These are phyloP conservation scores for Prunus persica DNA, from an alignment of 306 rosid genomes.

Conservation along the genomic window Prunus_persica_NCBIv2 NC_034014.1:25121001-25121500, in stretches of 20 bases:
- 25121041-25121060: neutral
- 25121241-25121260: neutral
- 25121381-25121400: neutral
- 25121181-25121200: neutral
- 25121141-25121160: neutral
- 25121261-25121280: neutral
- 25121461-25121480: neutral
- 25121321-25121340: neutral
- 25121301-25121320: neutral
- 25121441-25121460: neutral
- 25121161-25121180: neutral
- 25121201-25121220: neutral
- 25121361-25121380: conserved; percentile 1
- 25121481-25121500: conserved; percentile 2
- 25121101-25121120: neutral
- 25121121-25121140: neutral
- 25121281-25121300: neutral
- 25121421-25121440: neutral
- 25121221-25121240: neutral
- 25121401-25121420: conserved; percentile 1
- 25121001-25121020: conserved; percentile 5
- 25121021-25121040: neutral
- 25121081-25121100: conserved; percentile 8
- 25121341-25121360: neutral
- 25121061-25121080: conserved; percentile 2